Percentiles rank a stretch among this genome's conserved stretches.
phyloP scores from a whole-genome alignment of 768 basidiomycete species.

The Amanita inopinata region DNA sequence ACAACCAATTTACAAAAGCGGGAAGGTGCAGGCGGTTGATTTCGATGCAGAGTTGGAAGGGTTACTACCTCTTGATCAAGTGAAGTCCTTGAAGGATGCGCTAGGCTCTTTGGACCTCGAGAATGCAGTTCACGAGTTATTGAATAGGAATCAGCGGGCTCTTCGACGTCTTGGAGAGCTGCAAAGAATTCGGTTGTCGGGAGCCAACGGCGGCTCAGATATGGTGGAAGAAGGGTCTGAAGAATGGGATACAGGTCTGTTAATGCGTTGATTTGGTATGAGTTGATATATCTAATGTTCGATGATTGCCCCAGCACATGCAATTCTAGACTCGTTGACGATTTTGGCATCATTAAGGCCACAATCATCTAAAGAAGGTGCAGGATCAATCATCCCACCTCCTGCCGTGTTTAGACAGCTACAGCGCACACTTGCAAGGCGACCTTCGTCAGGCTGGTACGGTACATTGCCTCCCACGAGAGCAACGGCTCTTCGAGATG shows the following conservation, averaged over 20 bases:
- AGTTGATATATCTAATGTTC: slow-evolving; percentile 11
- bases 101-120: slow-evolving; percentile 58
- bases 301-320: slow-evolving; percentile 41
- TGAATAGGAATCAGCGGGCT: slow-evolving; percentile 57
- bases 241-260: slow-evolving; percentile 72
- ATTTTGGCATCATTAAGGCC: slow-evolving; percentile 66
- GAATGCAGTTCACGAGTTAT: slow-evolving; percentile 55
- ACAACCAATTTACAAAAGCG: slow-evolving; percentile 10
- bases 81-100: slow-evolving; percentile 46
- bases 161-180: slow-evolving; percentile 55
- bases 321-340: slow-evolving; percentile 61
- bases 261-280: slow-evolving; percentile 7
- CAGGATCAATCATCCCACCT: slow-evolving; percentile 49
- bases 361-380: slow-evolving; percentile 31
- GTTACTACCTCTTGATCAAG: slow-evolving; percentile 47
- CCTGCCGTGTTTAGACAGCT: slow-evolving; percentile 58
- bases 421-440: slow-evolving; percentile 56
- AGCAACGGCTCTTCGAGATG: slow-evolving; percentile 58
- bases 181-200: slow-evolving; percentile 46
- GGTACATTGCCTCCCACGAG: slow-evolving; percentile 57
- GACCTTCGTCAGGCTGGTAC: slow-evolving; percentile 58
- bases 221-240: slow-evolving; percentile 58
- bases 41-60: slow-evolving; percentile 37
- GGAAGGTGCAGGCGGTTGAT: slow-evolving; percentile 16
- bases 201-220: slow-evolving; percentile 32